Evolutionary conservation across 352 stramenopile species (phyloP).

Genomic region (Globisporangium rhizosaccharum): DNA sequence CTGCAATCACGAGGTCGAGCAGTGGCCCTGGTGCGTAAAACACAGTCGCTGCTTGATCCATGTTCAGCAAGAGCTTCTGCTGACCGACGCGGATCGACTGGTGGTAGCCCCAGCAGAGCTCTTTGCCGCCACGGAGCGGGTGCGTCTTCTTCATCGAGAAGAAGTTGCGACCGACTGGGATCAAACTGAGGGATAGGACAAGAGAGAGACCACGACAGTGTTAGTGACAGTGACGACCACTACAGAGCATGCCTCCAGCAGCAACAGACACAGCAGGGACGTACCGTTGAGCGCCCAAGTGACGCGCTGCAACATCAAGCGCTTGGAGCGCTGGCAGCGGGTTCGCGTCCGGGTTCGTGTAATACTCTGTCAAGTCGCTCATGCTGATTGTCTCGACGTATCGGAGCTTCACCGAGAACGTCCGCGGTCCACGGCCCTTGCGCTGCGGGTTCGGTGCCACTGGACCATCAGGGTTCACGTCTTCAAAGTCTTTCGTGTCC

Average conservation of each 20-base stretch:
- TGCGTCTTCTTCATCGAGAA: slow-evolving; percentile 63
- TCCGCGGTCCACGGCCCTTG: slow-evolving; percentile 33
- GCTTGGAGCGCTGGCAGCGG: slow-evolving; percentile 60
- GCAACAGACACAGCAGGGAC: neutral
- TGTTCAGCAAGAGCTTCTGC: slow-evolving; percentile 57
- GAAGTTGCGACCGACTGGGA: slow-evolving; percentile 62
- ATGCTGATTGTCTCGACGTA: slow-evolving; percentile 53
- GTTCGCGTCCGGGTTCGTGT: slow-evolving; percentile 49
- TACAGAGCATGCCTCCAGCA: neutral
- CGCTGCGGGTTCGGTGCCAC: slow-evolving; percentile 16
- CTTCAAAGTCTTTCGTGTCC: slow-evolving; percentile 42
- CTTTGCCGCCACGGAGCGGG: slow-evolving; percentile 50
- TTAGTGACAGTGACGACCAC: neutral
- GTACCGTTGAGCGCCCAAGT: slow-evolving; percentile 39
- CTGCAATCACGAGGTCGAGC: slow-evolving; percentile 41
- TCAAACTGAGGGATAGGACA: slow-evolving; percentile 23
- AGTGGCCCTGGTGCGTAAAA: slow-evolving; percentile 58
- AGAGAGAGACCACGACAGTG: neutral
- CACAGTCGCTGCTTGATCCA: slow-evolving; percentile 64
- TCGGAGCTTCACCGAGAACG: slow-evolving; percentile 71
- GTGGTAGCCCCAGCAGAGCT: slow-evolving; percentile 72
- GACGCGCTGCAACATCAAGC: slow-evolving; percentile 63
- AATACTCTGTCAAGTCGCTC: slow-evolving; percentile 39
- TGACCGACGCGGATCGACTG: slow-evolving; percentile 57
- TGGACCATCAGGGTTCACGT: slow-evolving; percentile 45